phyloP scores from a whole-genome alignment of 2,329 filamentous ascomycete genomes.

The Colletotrichum limetticola region DNA sequence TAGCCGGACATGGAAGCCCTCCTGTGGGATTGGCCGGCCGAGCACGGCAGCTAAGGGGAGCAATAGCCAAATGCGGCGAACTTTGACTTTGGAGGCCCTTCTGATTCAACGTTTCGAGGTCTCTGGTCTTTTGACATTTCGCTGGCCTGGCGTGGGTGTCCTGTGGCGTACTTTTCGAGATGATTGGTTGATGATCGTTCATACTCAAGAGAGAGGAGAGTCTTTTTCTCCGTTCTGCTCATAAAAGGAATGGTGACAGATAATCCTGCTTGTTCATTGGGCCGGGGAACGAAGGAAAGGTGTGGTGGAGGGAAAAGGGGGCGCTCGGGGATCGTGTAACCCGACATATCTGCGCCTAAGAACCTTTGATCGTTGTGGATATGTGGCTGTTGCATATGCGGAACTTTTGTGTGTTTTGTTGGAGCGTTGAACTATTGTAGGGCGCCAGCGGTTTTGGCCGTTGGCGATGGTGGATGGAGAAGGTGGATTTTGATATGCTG shows the following conservation, averaged over 20 bases:
- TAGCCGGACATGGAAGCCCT: background rate
- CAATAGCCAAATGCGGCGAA: background rate
- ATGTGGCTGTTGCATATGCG: background rate
- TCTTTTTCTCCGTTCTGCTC: background rate
- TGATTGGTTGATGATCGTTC: background rate
- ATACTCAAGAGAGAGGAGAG: background rate
- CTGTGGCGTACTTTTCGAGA: background rate
- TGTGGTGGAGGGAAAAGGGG: background rate
- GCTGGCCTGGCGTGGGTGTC: background rate
- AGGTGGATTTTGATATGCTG: background rate
- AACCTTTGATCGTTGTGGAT: conserved; percentile 1
- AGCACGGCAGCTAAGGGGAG: background rate
- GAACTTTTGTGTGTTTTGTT: background rate
- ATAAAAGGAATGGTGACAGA: background rate
- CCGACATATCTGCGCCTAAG: background rate
- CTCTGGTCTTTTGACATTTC: background rate
- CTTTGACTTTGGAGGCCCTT: background rate
- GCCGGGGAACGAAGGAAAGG: background rate
- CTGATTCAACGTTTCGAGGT: background rate
- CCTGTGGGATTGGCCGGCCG: background rate
- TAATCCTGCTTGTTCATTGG: background rate
- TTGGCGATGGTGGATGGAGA: background rate
- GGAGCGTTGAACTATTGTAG: background rate
- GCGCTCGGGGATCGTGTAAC: conserved; percentile 2
- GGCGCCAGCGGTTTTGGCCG: background rate